These are phyloP conservation scores for Striga asiatica DNA, from an alignment of 257 asterid genomes.

Conservation along the genomic window DNA sequence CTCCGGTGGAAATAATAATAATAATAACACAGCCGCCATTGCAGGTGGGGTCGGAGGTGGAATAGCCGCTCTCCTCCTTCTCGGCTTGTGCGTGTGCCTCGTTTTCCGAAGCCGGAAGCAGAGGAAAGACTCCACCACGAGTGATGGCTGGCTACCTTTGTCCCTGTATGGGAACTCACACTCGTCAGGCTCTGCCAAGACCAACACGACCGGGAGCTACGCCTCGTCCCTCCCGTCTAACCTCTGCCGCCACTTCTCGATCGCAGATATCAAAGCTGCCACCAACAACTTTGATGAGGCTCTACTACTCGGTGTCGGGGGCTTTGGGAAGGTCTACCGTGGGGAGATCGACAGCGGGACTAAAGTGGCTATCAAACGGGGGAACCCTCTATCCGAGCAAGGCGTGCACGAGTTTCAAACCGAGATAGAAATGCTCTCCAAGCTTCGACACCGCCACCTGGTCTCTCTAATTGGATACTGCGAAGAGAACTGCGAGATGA, in stretches of 20 bases:
- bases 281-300: conserved; percentile 21
- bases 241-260: conserved; percentile 25
- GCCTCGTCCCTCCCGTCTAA: conserved; percentile 19
- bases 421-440: conserved; percentile 29
- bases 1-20: conserved; percentile 39
- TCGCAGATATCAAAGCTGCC: conserved; percentile 24
- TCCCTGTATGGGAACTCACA: conserved; percentile 20
- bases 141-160: conserved; percentile 24
- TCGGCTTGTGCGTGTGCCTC: conserved; percentile 44
- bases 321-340: conserved; percentile 28
- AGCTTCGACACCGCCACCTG: conserved; percentile 24
- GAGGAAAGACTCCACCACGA: conserved; percentile 13
- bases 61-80: conserved; percentile 41
- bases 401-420: conserved; percentile 28
- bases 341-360: conserved; percentile 21
- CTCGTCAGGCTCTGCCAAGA: conserved; percentile 21
- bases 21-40: conserved; percentile 30
- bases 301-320: conserved; percentile 25
- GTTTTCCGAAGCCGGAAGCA: conserved; percentile 11
- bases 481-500: conserved; percentile 32
- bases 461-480: conserved; percentile 38
- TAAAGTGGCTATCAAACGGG: conserved; percentile 26
- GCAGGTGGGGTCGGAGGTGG: conserved; percentile 89
- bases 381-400: conserved; percentile 23
- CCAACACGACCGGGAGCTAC: conserved; percentile 17